Evolutionary conservation across 306 rosid genomes (phyloP).

Genomic region (Prinsepia uniflora): DNA sequence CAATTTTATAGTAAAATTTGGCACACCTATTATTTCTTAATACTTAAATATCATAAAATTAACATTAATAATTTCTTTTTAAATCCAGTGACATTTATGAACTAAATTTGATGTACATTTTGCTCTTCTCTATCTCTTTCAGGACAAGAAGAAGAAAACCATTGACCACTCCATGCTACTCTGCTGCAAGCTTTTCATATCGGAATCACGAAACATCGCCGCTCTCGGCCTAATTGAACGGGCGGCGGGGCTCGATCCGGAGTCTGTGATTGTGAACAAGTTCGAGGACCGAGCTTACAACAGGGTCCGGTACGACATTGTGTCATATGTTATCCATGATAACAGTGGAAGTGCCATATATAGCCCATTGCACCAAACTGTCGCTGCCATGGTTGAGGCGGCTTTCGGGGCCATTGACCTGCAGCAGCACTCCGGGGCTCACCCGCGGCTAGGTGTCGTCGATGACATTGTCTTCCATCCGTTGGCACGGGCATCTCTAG

Average conservation of each 20-base stretch:
- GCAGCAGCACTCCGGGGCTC: slow-evolving; percentile 66
- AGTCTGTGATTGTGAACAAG: slow-evolving; percentile 56
- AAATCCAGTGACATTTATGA: not conserved
- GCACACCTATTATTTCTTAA: too few relatives aligned
- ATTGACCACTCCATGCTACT: slow-evolving; percentile 48
- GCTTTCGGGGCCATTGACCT: slow-evolving; percentile 63
- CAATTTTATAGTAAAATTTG: not conserved
- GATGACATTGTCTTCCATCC: slow-evolving; percentile 91
- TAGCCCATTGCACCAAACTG: slow-evolving; percentile 73
- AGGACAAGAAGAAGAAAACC: slow-evolving; percentile 64
- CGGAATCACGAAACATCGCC: slow-evolving; percentile 57
- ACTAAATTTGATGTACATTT: not conserved
- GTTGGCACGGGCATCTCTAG: slow-evolving; percentile 49
- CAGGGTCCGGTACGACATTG: slow-evolving; percentile 57
- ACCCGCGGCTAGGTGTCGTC: slow-evolving; percentile 72
- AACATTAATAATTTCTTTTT: too few relatives aligned
- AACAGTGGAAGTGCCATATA: slow-evolving; percentile 54
- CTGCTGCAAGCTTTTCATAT: slow-evolving; percentile 69
- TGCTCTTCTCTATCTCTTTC: not conserved
- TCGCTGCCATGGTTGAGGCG: slow-evolving; percentile 63
- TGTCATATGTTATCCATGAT: slow-evolving; percentile 66
- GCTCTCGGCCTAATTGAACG: slow-evolving; percentile 61
- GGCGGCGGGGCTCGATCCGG: slow-evolving; percentile 52
- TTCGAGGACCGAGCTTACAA: slow-evolving; percentile 63
- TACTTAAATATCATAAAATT: too few relatives aligned